Percentiles rank a stretch among this genome's conserved stretches.
These are phyloP conservation scores for Trichocladium uniseriatum DNA, from an alignment of 495 filamentous ascomycete species.

Conservation along the genomic window DNA sequence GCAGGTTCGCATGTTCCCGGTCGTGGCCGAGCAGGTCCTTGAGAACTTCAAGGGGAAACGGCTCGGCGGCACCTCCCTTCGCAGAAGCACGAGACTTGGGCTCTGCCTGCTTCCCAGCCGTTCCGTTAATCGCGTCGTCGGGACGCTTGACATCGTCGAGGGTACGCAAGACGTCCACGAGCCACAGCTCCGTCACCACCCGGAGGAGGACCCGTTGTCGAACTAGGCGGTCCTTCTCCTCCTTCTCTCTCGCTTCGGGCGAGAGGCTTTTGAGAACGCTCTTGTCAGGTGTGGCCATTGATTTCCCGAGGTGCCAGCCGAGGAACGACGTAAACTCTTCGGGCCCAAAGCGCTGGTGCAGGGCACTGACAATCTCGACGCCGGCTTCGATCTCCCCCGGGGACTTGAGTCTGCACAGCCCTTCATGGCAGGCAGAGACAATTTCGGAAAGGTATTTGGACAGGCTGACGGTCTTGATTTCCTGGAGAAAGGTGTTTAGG, in stretches of 20 bases:
- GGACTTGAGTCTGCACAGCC: slow-evolving; percentile 81
- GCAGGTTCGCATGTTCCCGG: slow-evolving; percentile 81
- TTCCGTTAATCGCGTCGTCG: slow-evolving; percentile 63
- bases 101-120: slow-evolving; percentile 45
- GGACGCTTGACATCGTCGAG: slow-evolving; percentile 81
- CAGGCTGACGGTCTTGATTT: slow-evolving; percentile 84
- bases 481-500: slow-evolving; percentile 74
- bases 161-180: slow-evolving; percentile 77
- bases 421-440: slow-evolving; percentile 95
- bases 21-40: slow-evolving; percentile 94
- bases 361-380: slow-evolving; percentile 83
- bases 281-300: slow-evolving; percentile 87
- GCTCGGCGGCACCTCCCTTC: slow-evolving; percentile 58
- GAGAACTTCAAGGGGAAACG: slow-evolving; percentile 90
- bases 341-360: slow-evolving; percentile 94
- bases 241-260: slow-evolving; percentile 78
- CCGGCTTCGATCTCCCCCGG: slow-evolving; percentile 84
- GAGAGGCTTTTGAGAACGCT: slow-evolving; percentile 67
- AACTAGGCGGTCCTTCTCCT: slow-evolving; percentile 86
- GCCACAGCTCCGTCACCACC: slow-evolving; percentile 93
- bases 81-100: slow-evolving; percentile 40
- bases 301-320: slow-evolving; percentile 87
- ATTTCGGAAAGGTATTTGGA: slow-evolving; percentile 98
- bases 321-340: slow-evolving; percentile 83
- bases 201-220: slow-evolving; percentile 80